A percentile compares a stretch with the other conserved stretches of the same genome.
Evolutionary conservation across 2,329 filamentous ascomycete species (phyloP).

Genomic region (Penicillium sp.): DNA sequence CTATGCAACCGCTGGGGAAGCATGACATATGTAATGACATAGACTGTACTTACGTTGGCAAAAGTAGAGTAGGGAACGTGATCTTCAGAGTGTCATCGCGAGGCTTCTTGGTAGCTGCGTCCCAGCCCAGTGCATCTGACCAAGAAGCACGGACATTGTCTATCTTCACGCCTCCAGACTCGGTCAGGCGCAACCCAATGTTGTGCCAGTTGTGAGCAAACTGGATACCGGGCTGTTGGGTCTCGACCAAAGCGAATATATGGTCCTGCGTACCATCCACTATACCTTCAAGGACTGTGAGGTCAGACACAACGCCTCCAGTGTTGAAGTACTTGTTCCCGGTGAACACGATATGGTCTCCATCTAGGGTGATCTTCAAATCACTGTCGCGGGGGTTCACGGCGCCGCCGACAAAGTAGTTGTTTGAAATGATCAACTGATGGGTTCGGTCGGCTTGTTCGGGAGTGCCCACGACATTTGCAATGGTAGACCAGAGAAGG

Average conservation of each 20-base stretch:
- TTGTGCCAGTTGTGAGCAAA: constrained; percentile 63
- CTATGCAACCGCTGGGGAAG: neutral
- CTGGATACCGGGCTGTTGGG: constrained; percentile 57
- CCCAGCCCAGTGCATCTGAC: constrained; percentile 64
- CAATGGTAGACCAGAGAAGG: constrained; percentile 62
- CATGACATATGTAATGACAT: neutral
- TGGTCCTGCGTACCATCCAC: constrained; percentile 59
- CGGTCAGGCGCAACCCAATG: constrained; percentile 62
- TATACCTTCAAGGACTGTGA: constrained; percentile 65
- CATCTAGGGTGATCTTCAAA: constrained; percentile 56
- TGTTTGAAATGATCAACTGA: constrained; percentile 60
- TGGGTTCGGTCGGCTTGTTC: constrained; percentile 61
- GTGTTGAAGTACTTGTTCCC: constrained; percentile 68
- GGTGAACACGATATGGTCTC: constrained; percentile 58
- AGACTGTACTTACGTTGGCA: constrained; percentile 53
- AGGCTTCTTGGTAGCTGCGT: constrained; percentile 51
- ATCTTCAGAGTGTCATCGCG: constrained; percentile 52
- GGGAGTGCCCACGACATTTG: constrained; percentile 59
- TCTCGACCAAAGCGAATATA: constrained; percentile 63
- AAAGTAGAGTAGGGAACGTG: constrained; percentile 57
- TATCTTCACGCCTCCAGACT: constrained; percentile 64
- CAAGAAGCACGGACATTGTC: constrained; percentile 58
- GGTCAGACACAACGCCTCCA: constrained; percentile 64
- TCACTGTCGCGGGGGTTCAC: constrained; percentile 67
- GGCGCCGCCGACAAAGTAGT: constrained; percentile 66